A percentile compares a stretch with the other conserved stretches of the same genome.
These are phyloP conservation scores for Atkinsonella texensis DNA, from an alignment of 2,329 filamentous ascomycete genomes.

Conservation along the genomic window DNA sequence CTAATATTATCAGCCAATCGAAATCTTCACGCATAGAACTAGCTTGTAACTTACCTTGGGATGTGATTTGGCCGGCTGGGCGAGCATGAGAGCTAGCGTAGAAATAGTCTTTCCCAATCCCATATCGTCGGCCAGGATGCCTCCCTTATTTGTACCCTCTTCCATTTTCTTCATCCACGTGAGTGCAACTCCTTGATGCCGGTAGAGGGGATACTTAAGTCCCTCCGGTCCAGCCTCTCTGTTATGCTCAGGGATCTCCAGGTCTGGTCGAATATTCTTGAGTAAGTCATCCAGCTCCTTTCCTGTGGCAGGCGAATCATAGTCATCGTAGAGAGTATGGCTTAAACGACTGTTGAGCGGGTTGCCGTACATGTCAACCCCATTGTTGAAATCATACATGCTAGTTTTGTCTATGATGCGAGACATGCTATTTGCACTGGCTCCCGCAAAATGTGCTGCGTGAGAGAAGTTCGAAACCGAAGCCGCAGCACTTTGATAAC, in stretches of 20 bases:
- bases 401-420: constrained; percentile 27
- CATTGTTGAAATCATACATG: constrained; percentile 23
- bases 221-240: constrained; percentile 58
- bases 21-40: constrained; percentile 29
- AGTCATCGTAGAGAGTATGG: constrained; percentile 21
- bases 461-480: not conserved
- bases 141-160: constrained; percentile 65
- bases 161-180: constrained; percentile 80
- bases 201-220: constrained; percentile 58
- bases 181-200: constrained; percentile 73
- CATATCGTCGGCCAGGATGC: constrained; percentile 89
- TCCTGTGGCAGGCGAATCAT: constrained; percentile 29
- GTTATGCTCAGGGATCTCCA: constrained; percentile 47
- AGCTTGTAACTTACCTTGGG: constrained; percentile 20
- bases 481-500: not conserved
- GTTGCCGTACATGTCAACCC: constrained; percentile 24
- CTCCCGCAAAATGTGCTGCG: not conserved
- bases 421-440: constrained; percentile 12
- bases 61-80: constrained; percentile 42
- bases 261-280: constrained; percentile 61
- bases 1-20: constrained; percentile 30
- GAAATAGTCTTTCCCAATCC: constrained; percentile 85
- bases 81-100: constrained; percentile 63
- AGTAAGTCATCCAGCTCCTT: constrained; percentile 60
- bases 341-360: constrained; percentile 21